Percentiles rank a stretch among this genome's conserved stretches.
phyloP scores from a whole-genome alignment of 164 flowering plant species.

The Tetracentron sinense region DNA sequence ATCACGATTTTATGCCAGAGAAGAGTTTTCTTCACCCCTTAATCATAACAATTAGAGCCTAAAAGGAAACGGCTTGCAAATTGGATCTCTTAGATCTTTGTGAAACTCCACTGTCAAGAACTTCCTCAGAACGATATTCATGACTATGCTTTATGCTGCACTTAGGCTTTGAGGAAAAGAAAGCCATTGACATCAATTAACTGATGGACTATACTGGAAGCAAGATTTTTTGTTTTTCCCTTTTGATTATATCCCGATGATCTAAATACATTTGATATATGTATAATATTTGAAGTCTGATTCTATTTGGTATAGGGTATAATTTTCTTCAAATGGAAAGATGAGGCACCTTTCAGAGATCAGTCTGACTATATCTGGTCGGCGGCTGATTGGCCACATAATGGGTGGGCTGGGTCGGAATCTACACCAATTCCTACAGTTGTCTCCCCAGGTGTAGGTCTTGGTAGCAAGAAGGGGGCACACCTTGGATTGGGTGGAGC shows the following conservation, averaged over 20 bases:
- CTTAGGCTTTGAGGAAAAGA: too few relatives aligned
- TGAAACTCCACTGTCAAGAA: too few relatives aligned
- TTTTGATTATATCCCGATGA: neutral
- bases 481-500: conserved; percentile 90
- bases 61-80: too few relatives aligned
- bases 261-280: neutral
- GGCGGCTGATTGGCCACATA: conserved; percentile 87
- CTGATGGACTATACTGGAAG: too few relatives aligned
- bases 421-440: conserved; percentile 78
- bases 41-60: too few relatives aligned
- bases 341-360: conserved; percentile 28
- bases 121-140: too few relatives aligned
- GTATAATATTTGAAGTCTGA: neutral
- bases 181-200: too few relatives aligned
- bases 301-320: conserved; percentile 58
- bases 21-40: too few relatives aligned
- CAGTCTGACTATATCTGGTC: conserved; percentile 67
- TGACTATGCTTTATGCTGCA: too few relatives aligned
- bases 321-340: conserved; percentile 56
- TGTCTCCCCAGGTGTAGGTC: conserved; percentile 77
- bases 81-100: too few relatives aligned
- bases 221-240: neutral
- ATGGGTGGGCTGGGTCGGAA: conserved; percentile 82
- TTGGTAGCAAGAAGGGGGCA: conserved; percentile 62
- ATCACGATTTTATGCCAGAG: too few relatives aligned